Conservation (phyloP, 169 alveolate genomes). For the Plasmodium coatneyi region DNA sequence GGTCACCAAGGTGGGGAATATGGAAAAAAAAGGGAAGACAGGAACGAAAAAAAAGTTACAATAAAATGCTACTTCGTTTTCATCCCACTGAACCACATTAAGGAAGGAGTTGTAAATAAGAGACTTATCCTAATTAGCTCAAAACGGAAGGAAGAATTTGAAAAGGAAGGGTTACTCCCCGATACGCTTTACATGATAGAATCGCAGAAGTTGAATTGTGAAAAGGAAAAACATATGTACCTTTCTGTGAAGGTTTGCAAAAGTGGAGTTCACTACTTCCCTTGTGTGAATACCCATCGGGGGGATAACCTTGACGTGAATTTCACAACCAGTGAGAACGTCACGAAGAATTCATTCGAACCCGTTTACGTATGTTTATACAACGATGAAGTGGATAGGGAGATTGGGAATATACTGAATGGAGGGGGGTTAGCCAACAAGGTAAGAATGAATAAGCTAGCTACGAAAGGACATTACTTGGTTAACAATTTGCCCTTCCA, state of each 20-base stretch:
- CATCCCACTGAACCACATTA: constrained; percentile 30
- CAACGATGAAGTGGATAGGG: constrained; percentile 47
- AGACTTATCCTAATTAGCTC: constrained; percentile 34
- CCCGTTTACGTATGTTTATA: constrained; percentile 49
- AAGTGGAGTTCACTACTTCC: constrained; percentile 53
- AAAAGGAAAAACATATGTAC: constrained; percentile 37
- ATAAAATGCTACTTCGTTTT: constrained; percentile 31
- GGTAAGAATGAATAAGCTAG: constrained; percentile 17
- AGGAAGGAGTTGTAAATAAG: constrained; percentile 31
- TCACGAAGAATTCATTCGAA: background rate
- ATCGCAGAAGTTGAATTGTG: constrained; percentile 12
- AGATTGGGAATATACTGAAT: constrained; percentile 28
- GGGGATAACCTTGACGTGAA: background rate
- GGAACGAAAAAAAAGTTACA: background rate
- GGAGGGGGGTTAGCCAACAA: background rate
- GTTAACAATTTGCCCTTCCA: constrained; percentile 5
- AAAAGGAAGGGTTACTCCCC: constrained; percentile 39
- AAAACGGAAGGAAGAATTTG: constrained; percentile 28
- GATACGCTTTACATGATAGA: constrained; percentile 52
- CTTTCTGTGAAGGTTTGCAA: constrained; percentile 30
- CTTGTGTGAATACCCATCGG: background rate
- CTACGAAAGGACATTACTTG: constrained; percentile 19
- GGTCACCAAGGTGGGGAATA: background rate
- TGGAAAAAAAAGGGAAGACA: background rate
- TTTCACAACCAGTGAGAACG: background rate